phyloP scores from a whole-genome alignment of 139 green algal genomes.

The Micractinium conductrix region DNA sequence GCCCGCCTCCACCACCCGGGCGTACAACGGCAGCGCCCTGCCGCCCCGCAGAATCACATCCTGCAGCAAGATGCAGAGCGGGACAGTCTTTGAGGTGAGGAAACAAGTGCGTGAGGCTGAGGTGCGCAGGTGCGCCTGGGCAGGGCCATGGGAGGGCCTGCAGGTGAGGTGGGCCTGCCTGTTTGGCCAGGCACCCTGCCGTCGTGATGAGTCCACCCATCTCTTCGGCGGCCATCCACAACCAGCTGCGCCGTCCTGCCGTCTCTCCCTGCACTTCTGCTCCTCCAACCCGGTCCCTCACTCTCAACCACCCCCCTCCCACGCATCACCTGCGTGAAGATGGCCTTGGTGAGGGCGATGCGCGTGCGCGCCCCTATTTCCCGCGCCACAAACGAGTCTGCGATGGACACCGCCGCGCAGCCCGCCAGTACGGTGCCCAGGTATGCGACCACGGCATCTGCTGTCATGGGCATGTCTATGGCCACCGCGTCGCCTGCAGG shows the following conservation, averaged over 20 bases:
- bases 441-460: conserved; percentile 73
- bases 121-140: too few relatives aligned
- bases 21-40: conserved; percentile 81
- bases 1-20: conserved; percentile 56
- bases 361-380: conserved; percentile 79
- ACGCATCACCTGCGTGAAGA: conserved; percentile 92
- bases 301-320: neutral
- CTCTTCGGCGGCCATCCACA: too few relatives aligned
- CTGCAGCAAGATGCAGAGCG: conserved; percentile 40
- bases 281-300: too few relatives aligned
- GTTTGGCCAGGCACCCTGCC: too few relatives aligned
- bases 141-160: too few relatives aligned
- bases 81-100: too few relatives aligned
- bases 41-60: conserved; percentile 79
- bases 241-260: too few relatives aligned
- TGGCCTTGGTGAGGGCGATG: conserved; percentile 67
- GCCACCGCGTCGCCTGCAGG: conserved; percentile 76
- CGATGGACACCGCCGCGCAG: conserved; percentile 83
- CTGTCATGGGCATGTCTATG: conserved; percentile 86
- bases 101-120: too few relatives aligned
- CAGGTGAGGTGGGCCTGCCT: too few relatives aligned
- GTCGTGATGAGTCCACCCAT: too few relatives aligned
- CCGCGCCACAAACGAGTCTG: conserved; percentile 84
- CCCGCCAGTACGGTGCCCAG: conserved; percentile 88
- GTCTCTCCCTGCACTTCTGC: too few relatives aligned